A percentile compares a stretch with the other conserved stretches of the same genome.
These are phyloP conservation scores for Aspergillus brunneoviolaceus DNA, from an alignment of 2,329 filamentous ascomycete species.

Conservation along the genomic window DNA sequence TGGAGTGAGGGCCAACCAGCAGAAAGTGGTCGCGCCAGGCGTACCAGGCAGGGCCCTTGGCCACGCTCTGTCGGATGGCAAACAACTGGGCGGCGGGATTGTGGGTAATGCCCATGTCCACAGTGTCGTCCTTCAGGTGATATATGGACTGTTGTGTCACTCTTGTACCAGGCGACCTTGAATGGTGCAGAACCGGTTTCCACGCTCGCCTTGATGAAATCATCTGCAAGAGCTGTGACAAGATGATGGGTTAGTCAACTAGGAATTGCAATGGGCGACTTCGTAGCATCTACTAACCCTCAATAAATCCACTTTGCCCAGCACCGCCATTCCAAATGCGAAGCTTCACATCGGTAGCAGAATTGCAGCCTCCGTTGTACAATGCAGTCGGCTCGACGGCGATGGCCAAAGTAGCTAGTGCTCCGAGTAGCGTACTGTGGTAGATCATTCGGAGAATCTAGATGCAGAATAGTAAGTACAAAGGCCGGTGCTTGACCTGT, in stretches of 20 bases:
- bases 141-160: conserved; percentile 50
- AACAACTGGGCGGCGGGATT: conserved; percentile 44
- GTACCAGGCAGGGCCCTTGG: conserved; percentile 30
- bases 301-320: conserved; percentile 34
- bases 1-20: conserved; percentile 40
- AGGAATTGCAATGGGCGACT: background rate
- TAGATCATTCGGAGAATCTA: no score
- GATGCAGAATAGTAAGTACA: no score
- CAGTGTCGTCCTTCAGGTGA: conserved; percentile 40
- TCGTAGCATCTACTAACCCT: conserved; percentile 11
- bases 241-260: background rate
- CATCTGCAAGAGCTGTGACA: conserved; percentile 34
- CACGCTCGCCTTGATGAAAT: conserved; percentile 37
- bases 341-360: conserved; percentile 15
- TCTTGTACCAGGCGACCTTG: conserved; percentile 47
- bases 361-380: conserved; percentile 14
- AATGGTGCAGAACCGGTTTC: conserved; percentile 35
- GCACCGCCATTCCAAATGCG: conserved; percentile 36
- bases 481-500: no score
- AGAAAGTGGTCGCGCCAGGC: conserved; percentile 51
- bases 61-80: conserved; percentile 44
- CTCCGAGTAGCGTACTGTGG: no score
- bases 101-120: conserved; percentile 51
- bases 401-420: no score
- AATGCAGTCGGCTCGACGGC: background rate